Conservation (phyloP, 805 yeast genomes). For the Metschnikowia henanensis region DNA sequence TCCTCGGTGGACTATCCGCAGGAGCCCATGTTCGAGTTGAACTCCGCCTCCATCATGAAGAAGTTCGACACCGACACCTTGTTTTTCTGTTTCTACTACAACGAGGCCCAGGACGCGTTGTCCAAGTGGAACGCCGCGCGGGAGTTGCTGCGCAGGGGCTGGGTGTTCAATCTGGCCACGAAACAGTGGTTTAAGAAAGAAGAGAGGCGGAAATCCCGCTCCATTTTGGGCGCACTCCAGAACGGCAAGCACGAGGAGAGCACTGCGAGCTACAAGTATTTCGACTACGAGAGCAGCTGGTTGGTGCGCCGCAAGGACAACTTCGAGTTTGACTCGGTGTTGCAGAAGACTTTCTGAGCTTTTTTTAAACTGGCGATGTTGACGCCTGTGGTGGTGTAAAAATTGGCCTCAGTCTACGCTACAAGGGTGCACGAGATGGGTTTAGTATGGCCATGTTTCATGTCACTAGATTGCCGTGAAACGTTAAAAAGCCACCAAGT, state of each 20-base stretch:
- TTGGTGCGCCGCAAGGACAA: constrained; percentile 44
- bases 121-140: constrained; percentile 62
- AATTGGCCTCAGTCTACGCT: no score
- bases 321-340: constrained; percentile 32
- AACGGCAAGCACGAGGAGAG: constrained; percentile 29
- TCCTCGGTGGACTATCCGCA: constrained; percentile 89
- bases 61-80: constrained; percentile 85
- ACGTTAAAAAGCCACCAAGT: no score
- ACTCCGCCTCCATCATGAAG: constrained; percentile 57
- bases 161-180: constrained; percentile 73
- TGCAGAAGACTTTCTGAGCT: constrained; percentile 30
- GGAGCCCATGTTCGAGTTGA: constrained; percentile 70
- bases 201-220: constrained; percentile 45
- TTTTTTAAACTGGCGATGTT: no score
- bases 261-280: constrained; percentile 65
- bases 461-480: no score
- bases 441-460: no score
- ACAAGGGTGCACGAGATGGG: no score
- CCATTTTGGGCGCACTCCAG: constrained; percentile 19
- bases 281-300: constrained; percentile 74
- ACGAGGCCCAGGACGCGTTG: constrained; percentile 38
- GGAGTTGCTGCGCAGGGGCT: constrained; percentile 75
- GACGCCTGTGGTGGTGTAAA: no score
- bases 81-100: constrained; percentile 89
- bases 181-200: constrained; percentile 82